Evolutionary conservation across 2,329 filamentous ascomycete genomes (phyloP).

Genomic region (Hypoxylon sp.): DNA sequence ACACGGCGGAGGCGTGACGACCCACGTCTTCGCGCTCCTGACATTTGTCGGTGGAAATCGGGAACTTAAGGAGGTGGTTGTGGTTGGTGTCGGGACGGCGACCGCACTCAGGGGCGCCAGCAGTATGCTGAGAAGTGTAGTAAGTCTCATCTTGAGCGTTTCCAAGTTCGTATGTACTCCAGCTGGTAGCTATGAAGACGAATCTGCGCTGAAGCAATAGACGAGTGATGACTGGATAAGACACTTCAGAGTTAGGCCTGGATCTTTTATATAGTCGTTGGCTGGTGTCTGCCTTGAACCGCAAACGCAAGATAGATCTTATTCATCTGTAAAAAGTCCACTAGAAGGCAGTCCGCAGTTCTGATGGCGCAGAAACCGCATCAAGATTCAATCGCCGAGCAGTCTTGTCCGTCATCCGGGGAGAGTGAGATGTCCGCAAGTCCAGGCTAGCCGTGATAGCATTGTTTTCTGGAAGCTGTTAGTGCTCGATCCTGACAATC

Average conservation of each 20-base stretch:
- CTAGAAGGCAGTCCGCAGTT: neutral
- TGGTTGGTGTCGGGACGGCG: neutral
- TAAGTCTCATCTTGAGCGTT: constrained; percentile 1
- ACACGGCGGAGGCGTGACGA: constrained; percentile 36
- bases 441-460: neutral
- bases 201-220: neutral
- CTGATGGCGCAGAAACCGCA: neutral
- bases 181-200: neutral
- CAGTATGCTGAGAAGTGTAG: constrained; percentile 3
- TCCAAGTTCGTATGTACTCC: neutral
- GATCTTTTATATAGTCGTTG: neutral
- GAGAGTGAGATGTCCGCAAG: neutral
- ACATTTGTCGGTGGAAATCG: neutral
- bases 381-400: neutral
- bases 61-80: neutral
- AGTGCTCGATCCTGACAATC: neutral
- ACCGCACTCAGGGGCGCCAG: constrained; percentile 11
- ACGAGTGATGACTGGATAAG: neutral
- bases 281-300: neutral
- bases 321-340: neutral
- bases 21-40: neutral
- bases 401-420: neutral
- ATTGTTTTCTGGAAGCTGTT: neutral
- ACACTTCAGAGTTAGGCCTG: too few relatives aligned
- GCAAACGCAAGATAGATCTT: neutral